phyloP scores from a whole-genome alignment of 495 filamentous ascomycete genomes.

The Sphaerosporella brunnea region DNA sequence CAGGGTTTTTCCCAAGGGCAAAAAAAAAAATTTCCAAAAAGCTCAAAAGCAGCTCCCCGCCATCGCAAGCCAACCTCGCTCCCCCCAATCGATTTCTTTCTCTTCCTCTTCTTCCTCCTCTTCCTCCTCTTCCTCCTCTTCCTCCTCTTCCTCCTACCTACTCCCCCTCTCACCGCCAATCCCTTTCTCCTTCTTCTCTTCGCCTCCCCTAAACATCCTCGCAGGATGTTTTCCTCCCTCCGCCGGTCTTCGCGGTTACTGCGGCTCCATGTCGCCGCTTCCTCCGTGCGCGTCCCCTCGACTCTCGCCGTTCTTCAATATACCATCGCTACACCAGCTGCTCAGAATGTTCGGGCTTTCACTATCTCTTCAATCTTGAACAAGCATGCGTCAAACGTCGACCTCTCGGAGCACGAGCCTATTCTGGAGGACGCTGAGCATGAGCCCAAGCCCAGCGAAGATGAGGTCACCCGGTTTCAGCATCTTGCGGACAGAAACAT shows the following conservation, averaged over 20 bases:
- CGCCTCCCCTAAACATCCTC: not conserved
- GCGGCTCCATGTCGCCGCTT: not conserved
- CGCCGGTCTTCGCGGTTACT: constrained; percentile 2
- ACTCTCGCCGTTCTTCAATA: not conserved
- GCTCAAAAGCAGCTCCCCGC: not conserved
- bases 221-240: constrained; percentile 1
- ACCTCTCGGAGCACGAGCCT: constrained; percentile 1
- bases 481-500: constrained; percentile 45
- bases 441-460: not conserved
- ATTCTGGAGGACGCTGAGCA: constrained; percentile 5
- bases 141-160: not conserved
- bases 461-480: constrained; percentile 44
- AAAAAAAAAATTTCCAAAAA: not conserved
- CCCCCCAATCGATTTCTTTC: not conserved
- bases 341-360: not conserved
- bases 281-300: not conserved
- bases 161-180: not conserved
- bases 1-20: too few relatives aligned
- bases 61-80: not conserved
- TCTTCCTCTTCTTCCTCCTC: not conserved
- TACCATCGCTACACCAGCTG: not conserved
- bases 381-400: not conserved
- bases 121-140: not conserved
- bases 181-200: constrained; percentile 1
- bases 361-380: not conserved